A percentile compares a stretch with the other conserved stretches of the same genome.
phyloP scores from a whole-genome alignment of 2,329 filamentous ascomycete genomes.

The Chrysoporthe puriensis region DNA sequence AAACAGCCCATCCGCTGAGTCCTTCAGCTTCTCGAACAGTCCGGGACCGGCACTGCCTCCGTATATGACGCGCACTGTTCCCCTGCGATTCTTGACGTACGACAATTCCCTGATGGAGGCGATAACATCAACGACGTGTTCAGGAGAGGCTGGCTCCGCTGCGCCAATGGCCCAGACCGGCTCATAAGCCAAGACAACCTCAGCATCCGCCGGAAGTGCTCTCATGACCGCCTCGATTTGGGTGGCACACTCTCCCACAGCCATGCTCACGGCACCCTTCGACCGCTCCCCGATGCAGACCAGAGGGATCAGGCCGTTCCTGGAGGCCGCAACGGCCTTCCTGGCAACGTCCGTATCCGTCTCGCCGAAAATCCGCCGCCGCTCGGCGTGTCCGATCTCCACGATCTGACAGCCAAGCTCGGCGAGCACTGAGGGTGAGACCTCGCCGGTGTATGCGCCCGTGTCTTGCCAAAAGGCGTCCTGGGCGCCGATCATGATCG shows the following conservation, averaged over 20 bases:
- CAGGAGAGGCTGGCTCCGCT: conserved; percentile 68
- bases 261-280: conserved; percentile 53
- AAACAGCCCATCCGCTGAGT: conserved; percentile 79
- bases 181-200: conserved; percentile 82
- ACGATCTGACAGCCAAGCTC: conserved; percentile 73
- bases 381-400: conserved; percentile 81
- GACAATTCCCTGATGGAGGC: conserved; percentile 61
- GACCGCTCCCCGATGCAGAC: conserved; percentile 79
- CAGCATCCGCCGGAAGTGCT: conserved; percentile 62
- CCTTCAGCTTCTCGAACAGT: conserved; percentile 68
- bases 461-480: conserved; percentile 71
- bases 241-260: conserved; percentile 66
- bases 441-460: conserved; percentile 78
- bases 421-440: conserved; percentile 69
- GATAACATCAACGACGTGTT: conserved; percentile 74
- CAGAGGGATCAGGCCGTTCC: conserved; percentile 74
- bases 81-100: conserved; percentile 54
- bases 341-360: conserved; percentile 68
- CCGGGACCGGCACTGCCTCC: conserved; percentile 83
- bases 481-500: conserved; percentile 73
- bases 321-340: conserved; percentile 70
- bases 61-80: conserved; percentile 72
- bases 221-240: conserved; percentile 69
- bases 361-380: conserved; percentile 72
- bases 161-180: conserved; percentile 89